Base-by-base conservation (phyloP, 2,329 filamentous ascomycete species). In the Apiospora koreana region DNA sequence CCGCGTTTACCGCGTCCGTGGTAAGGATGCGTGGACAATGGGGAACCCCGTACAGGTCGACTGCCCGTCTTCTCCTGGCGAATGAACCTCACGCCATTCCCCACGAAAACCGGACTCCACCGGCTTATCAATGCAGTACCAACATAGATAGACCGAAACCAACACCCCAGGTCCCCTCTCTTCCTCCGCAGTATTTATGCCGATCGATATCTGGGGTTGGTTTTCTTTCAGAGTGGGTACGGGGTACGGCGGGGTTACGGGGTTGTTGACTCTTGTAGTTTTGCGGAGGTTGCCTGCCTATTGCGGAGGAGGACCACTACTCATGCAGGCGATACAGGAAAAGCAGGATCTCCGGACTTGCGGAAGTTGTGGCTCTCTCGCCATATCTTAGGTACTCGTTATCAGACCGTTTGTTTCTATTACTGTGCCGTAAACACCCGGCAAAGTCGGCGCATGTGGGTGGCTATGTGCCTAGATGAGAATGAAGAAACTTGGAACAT, bases 41-140 rank as follows among this genome's bases (percentile, higher is more conserved):
- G 54, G 9, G n/a, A 62, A 38, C 31, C 31, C 54, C 31, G 54
- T 4, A 12, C 9, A 38, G 18, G 14, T 58, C 25, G 25, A 35
- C 50, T 16, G 10, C 8, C 23, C 50, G 16, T 21, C 50, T 35
- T n/a, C 18, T 38, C 54, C 21, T 62, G 31, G 31, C 54, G 21
- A 38, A 62, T 62, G 54, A 38, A 62, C 31, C 54, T 62, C 54
- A 62, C 54, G 54, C 54, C 54, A 62, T 62, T 62, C 54, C 54
- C 54, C 54, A 38, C 54, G 54, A 62, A 58, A 58, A 31, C 4
- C 10, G 50, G 50, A 31, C 50, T 31, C 50, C 25, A 31, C 50
- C 35, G 35, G 8, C 35, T 8, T 35, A 35, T 35, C 35, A 35
- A 43, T 43, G 41, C 8, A 16, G 41, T 16, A 12, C 12, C 12